Evolutionary conservation across 2,329 filamentous ascomycete species (phyloP), one percentile per base, ranked within the genome.

Genomic region (Xylaria digitata): DNA sequence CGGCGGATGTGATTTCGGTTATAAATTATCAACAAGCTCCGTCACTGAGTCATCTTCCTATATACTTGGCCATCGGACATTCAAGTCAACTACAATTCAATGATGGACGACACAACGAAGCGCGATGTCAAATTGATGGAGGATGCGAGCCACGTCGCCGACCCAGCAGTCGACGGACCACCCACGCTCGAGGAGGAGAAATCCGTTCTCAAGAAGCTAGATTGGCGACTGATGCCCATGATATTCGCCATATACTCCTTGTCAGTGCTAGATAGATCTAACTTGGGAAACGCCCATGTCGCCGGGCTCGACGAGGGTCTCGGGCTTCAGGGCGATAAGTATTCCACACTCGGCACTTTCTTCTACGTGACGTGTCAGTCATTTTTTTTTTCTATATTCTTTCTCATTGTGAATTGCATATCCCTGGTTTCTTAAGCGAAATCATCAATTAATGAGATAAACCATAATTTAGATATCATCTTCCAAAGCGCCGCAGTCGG

Each of bases 181-280:
- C 66, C 69, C 3, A 60, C 69, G 8, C 34, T 43, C 6, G 63
- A 71, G 4, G 69, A 70, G 26, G 69, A 69, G 34, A 45, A 48
- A 2, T 19, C 58, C 1, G 67, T 65, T 7, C 65, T 69, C 15
- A 48, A 26, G n/a, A 69, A 64, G 21, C n/a, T 69, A 6, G 71
- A 74, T 61, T 68, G 68, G 63, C 62, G 63, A 11, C 57, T 74
- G 11, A 71, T 73, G 70, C 71, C 71, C 4, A 62, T 72, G 61
- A 67, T 72, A 19, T 74, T 73, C 40, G 17, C 65, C 58, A 76
- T 75, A 9, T 79, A 78, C 59, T 72, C 76, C 2, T 67, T 79
- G 7, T 78, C 74, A 23, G 77, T 77, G 11, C 70, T 79, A 0
- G 75, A 78, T 61, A 69, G 75, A 30, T 74, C 72, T 13, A 78